Evolutionary conservation across 768 basidiomycete species (phyloP).

Genomic region (Udeniomyces megalosporus): DNA sequence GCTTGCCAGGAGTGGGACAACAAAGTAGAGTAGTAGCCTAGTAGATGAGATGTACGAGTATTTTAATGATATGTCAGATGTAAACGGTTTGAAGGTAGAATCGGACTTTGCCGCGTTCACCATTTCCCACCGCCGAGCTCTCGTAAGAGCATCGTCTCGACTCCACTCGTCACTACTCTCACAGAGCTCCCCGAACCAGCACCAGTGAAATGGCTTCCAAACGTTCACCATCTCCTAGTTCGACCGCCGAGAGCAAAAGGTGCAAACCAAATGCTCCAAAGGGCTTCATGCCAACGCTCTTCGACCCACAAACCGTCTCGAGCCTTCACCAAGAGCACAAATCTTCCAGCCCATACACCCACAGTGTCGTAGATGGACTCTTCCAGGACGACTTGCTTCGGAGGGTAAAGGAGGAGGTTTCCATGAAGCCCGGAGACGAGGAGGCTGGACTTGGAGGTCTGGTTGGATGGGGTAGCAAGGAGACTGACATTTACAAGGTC

Average conservation of each 20-base stretch:
- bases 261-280: neutral
- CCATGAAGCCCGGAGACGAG: constrained; percentile 30
- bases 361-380: constrained; percentile 61
- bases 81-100: too few species aligned
- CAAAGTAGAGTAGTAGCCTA: too few species aligned
- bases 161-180: too few species aligned
- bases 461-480: constrained; percentile 48
- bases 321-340: constrained; percentile 34
- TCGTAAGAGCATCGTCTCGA: too few species aligned
- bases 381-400: constrained; percentile 68
- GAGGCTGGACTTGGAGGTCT: constrained; percentile 10
- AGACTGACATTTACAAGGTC: constrained; percentile 97
- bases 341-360: constrained; percentile 55
- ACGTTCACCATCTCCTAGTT: too few species aligned
- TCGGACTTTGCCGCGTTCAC: too few species aligned
- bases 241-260: neutral
- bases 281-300: neutral
- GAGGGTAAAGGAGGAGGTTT: constrained; percentile 67
- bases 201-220: too few species aligned
- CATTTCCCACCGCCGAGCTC: too few species aligned
- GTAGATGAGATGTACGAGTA: too few species aligned
- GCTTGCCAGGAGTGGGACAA: too few species aligned
- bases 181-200: too few species aligned
- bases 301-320: neutral
- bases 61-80: too few species aligned